Evolutionary conservation across 805 yeast genomes (phyloP).

Genomic region (Sungouiozyma ichnusensis): DNA sequence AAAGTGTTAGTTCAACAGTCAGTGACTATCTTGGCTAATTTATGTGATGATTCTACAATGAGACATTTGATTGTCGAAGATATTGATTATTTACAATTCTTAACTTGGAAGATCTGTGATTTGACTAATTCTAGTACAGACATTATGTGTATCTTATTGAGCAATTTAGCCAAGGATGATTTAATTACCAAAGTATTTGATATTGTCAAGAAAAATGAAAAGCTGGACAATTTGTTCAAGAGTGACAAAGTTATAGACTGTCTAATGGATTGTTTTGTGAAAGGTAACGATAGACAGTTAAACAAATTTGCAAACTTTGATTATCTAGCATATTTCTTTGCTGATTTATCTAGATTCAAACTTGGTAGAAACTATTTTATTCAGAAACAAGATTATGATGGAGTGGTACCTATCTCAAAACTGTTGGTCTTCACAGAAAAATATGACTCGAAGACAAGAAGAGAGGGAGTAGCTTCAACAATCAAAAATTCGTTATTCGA

Average conservation of each 20-base stretch:
- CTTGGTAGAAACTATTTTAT: constrained; percentile 71
- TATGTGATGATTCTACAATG: constrained; percentile 60
- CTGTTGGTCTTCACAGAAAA: constrained; percentile 73
- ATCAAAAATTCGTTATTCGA: constrained; percentile 86
- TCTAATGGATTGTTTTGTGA: constrained; percentile 80
- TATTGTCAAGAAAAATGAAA: constrained; percentile 20
- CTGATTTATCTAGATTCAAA: constrained; percentile 72
- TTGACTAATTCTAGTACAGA: constrained; percentile 61
- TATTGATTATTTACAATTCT: constrained; percentile 38
- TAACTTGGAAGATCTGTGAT: constrained; percentile 42
- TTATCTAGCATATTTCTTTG: constrained; percentile 78
- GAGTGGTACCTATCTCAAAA: constrained; percentile 70
- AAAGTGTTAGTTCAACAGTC: constrained; percentile 53
- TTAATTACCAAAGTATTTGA: constrained; percentile 44
- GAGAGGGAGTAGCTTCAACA: constrained; percentile 89
- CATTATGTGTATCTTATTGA: constrained; percentile 68
- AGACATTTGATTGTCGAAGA: constrained; percentile 61
- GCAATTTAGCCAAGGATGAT: constrained; percentile 78
- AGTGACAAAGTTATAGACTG: constrained; percentile 59
- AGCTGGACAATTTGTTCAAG: constrained; percentile 40
- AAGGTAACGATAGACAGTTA: constrained; percentile 62
- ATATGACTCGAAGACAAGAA: constrained; percentile 64
- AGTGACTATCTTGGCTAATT: constrained; percentile 68
- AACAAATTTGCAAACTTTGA: constrained; percentile 70
- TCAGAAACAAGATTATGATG: constrained; percentile 61